These are phyloP conservation scores for Coniophora puteana DNA, from an alignment of 1,284 basidiomycete species.

Conservation along the genomic window DNA sequence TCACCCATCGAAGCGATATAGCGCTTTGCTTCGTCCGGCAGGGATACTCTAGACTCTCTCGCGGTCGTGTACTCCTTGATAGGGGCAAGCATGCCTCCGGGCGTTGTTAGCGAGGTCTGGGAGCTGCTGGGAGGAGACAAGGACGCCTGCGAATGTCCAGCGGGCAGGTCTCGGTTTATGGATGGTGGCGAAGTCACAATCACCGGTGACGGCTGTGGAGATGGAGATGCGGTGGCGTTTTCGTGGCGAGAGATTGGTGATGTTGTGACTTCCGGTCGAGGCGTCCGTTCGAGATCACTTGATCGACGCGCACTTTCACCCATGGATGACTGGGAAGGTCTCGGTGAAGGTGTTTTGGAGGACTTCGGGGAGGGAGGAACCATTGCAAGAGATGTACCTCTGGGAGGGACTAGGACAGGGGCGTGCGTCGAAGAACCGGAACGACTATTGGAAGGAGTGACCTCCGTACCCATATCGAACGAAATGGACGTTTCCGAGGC, in stretches of 20 bases:
- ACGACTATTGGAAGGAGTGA: constrained; percentile 25
- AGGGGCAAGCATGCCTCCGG: constrained; percentile 23
- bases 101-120: constrained; percentile 22
- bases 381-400: constrained; percentile 33
- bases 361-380: constrained; percentile 10
- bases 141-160: too few relatives aligned
- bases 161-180: constrained; percentile 1
- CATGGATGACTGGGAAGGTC: constrained; percentile 10
- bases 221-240: constrained; percentile 5
- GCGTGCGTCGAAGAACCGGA: constrained; percentile 18
- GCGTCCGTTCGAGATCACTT: constrained; percentile 2
- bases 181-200: neutral
- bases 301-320: constrained; percentile 10
- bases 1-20: constrained; percentile 68
- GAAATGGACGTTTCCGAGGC: constrained; percentile 36
- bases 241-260: constrained; percentile 1
- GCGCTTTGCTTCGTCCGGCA: constrained; percentile 69
- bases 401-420: constrained; percentile 41
- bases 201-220: constrained; percentile 4
- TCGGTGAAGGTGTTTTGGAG: constrained; percentile 15
- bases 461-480: too few relatives aligned
- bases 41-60: constrained; percentile 59
- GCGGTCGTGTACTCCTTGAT: constrained; percentile 24
- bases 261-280: neutral
- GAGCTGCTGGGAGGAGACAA: constrained; percentile 17